Conservation (phyloP, 129 eudicot species). For the Helichrysum umbraculigerum region DNA sequence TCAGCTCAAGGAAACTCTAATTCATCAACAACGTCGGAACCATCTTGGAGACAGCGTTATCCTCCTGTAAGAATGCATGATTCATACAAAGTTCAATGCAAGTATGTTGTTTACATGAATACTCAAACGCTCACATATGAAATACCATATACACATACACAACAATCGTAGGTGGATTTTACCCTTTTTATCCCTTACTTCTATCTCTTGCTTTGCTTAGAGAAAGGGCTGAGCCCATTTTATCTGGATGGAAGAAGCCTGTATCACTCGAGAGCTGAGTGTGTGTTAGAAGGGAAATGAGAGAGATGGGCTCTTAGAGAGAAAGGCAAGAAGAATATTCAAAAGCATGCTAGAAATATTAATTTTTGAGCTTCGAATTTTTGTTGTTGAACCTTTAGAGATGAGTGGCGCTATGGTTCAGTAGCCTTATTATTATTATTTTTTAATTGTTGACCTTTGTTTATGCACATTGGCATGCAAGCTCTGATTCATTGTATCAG, state of each 20-base stretch:
- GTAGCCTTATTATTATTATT: not conserved
- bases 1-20: constrained; percentile 62
- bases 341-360: not conserved
- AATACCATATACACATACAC: not conserved
- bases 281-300: not conserved
- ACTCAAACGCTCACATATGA: not conserved
- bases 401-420: not conserved
- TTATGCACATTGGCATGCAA: not conserved
- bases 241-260: not conserved
- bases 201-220: not conserved
- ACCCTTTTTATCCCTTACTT: not conserved
- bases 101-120: constrained; percentile 8
- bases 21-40: constrained; percentile 63
- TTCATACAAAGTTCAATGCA: constrained; percentile 13
- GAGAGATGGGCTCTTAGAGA: not conserved
- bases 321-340: not conserved
- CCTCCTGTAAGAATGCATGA: constrained; percentile 61
- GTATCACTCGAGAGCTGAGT: not conserved
- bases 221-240: not conserved
- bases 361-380: not conserved
- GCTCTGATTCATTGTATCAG: not conserved
- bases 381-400: constrained; percentile 1
- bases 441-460: not conserved
- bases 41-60: constrained; percentile 80
- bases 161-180: not conserved